A percentile compares a stretch with the other conserved stretches of the same genome.
These are phyloP conservation scores for Leishmania major DNA, from an alignment of 208 protist genomes.

Conservation along the genomic window DNA sequence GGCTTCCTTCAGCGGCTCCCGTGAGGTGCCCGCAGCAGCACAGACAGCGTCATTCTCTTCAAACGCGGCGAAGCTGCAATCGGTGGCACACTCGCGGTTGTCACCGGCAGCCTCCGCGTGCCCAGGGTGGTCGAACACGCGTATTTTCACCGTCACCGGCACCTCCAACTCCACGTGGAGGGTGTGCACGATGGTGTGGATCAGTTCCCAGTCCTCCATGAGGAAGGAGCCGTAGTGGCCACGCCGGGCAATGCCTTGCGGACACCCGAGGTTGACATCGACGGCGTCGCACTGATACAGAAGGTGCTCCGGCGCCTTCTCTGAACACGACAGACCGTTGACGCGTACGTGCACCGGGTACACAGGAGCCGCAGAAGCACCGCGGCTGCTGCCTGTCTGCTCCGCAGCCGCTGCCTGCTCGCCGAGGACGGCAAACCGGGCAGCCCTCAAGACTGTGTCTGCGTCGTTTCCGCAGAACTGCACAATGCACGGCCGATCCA, in stretches of 20 bases:
- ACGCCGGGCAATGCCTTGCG: conserved; percentile 91
- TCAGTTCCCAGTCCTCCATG: conserved; percentile 86
- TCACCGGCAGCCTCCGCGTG: neutral
- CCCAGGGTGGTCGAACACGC: conserved; percentile 70
- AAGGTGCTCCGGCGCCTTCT: neutral
- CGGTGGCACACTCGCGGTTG: neutral
- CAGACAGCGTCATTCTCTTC: neutral
- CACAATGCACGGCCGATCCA: conserved; percentile 83
- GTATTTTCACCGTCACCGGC: conserved; percentile 93
- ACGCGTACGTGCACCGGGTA: conserved; percentile 14
- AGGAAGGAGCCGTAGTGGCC: conserved; percentile 93
- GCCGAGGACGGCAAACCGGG: conserved; percentile 52
- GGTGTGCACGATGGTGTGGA: conserved; percentile 85
- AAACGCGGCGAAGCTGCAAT: neutral
- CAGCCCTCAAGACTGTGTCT: conserved; percentile 66
- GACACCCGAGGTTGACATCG: conserved; percentile 93
- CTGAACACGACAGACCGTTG: neutral
- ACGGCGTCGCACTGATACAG: conserved; percentile 82
- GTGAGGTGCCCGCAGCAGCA: neutral
- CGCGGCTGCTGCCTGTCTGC: neutral
- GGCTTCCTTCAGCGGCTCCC: conserved; percentile 4
- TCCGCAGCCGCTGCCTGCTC: conserved; percentile 27
- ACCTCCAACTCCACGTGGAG: conserved; percentile 85
- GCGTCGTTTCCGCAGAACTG: conserved; percentile 87
- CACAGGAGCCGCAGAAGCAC: neutral